phyloP scores from a whole-genome alignment of 495 filamentous ascomycete genomes.

The Schizothecium vesticola region DNA sequence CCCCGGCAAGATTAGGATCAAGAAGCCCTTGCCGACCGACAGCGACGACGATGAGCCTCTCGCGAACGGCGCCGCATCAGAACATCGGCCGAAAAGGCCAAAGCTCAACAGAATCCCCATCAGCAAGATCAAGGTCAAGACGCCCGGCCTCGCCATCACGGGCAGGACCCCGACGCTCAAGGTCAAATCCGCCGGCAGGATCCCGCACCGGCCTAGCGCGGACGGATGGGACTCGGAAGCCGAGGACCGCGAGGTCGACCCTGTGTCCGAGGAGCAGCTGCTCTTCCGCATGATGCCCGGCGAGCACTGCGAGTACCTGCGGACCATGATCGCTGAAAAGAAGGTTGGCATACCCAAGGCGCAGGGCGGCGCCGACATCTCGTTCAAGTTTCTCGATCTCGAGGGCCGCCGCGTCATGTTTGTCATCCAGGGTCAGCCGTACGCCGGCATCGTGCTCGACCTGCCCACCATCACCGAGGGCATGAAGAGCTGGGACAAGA shows the following conservation, averaged over 20 bases:
- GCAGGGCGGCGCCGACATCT: constrained; percentile 63
- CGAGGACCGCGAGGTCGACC: constrained; percentile 81
- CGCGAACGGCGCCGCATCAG: constrained; percentile 21
- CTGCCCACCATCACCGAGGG: constrained; percentile 88
- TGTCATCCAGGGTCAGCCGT: constrained; percentile 61
- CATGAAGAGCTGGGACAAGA: constrained; percentile 95
- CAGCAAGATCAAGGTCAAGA: constrained; percentile 27
- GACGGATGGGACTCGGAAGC: constrained; percentile 98
- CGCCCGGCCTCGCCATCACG: constrained; percentile 13
- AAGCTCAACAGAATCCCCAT: constrained; percentile 10
- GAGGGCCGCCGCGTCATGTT: constrained; percentile 71
- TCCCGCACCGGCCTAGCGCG: constrained; percentile 61
- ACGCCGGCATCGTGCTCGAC: constrained; percentile 79
- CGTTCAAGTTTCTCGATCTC: constrained; percentile 69
- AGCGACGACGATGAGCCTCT: constrained; percentile 41
- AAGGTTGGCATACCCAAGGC: constrained; percentile 59
- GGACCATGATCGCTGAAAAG: constrained; percentile 62
- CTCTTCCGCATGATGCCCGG: constrained; percentile 84
- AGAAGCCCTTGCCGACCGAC: constrained; percentile 38
- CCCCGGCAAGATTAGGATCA: constrained; percentile 25
- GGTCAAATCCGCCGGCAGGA: constrained; percentile 44
- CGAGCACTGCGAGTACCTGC: constrained; percentile 75
- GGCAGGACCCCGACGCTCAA: constrained; percentile 31
- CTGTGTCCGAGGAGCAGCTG: constrained; percentile 79
- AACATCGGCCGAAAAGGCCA: constrained; percentile 35